Evolutionary conservation across 2,329 filamentous ascomycete genomes (phyloP).

Genomic region (Thermothelomyces thermophilus): DNA sequence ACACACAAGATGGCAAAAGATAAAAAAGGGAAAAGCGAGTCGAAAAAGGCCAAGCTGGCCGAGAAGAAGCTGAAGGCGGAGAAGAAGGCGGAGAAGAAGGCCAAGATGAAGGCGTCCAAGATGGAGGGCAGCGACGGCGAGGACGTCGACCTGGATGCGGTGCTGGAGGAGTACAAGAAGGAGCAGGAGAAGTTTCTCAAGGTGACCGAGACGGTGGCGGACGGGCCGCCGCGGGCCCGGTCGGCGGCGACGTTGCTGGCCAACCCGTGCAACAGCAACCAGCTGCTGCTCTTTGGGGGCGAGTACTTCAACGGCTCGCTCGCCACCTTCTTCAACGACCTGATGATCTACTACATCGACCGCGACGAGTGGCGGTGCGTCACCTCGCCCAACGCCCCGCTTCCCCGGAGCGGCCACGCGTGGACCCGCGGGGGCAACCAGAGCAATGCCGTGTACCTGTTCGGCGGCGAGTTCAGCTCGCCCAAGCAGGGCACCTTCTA

Average conservation of each 20-base stretch:
- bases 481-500: constrained; percentile 98
- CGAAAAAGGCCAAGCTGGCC: constrained; percentile 44
- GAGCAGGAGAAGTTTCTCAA: constrained; percentile 93
- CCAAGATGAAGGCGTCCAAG: constrained; percentile 63
- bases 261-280: constrained; percentile 78
- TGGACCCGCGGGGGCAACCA: constrained; percentile 85
- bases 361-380: constrained; percentile 86
- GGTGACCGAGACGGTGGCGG: constrained; percentile 71
- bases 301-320: constrained; percentile 92
- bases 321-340: constrained; percentile 64
- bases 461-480: constrained; percentile 92
- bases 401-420: constrained; percentile 87
- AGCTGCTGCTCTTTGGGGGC: constrained; percentile 85
- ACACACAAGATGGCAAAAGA: constrained; percentile 38
- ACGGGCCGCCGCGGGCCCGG: constrained; percentile 67
- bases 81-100: constrained; percentile 84
- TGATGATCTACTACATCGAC: constrained; percentile 68
- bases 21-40: constrained; percentile 37
- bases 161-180: constrained; percentile 86
- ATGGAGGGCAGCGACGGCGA: constrained; percentile 79
- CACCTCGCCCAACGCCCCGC: constrained; percentile 82
- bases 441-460: constrained; percentile 77
- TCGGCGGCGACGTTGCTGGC: constrained; percentile 77
- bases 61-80: constrained; percentile 72
- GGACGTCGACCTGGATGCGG: constrained; percentile 86